Base-by-base conservation (phyloP, 2,329 filamentous ascomycete genomes). In the Colletotrichum sp. region DNA sequence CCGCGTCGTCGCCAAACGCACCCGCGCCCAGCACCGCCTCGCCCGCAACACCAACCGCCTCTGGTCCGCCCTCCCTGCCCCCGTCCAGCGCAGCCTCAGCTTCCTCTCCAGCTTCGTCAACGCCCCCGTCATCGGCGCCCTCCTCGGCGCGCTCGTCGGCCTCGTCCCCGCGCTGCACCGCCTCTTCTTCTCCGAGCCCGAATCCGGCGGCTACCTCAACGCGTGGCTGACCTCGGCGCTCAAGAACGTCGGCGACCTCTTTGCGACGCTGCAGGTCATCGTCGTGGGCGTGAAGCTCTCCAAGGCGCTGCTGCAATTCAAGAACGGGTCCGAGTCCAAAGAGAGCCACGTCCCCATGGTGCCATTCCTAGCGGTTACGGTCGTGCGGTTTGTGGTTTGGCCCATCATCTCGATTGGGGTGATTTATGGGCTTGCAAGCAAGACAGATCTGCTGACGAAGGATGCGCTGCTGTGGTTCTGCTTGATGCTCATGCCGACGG, bases 401-500 rank as follows among this genome's bases (percentile, higher is more conserved):
- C 92, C 92, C 10, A 7, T 75, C 18, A 63, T 76, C 26, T 76
- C 74, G 12, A 91, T 94, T 36, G 84, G 85, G 0, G 39, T 90
- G 3, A 87, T 94, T 9, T 93, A 90, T 78, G 78, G 82, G 0
- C 80, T 94, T 8, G 91, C 90, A 0, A 87, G 85, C 3, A 87
- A 86, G 70, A 93, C 92, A 0, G 77, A 79, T 0, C 52, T 91
- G 4, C 80, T 94, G 4, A 85, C 86, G 5, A 79, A 85, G 4
- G 93, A 94, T 79, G 92, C 92, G 0, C 90, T 94, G 78, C 82
- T 94, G 36, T 94, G 92, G 92, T 94, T 94, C 79, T 86, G 85
- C 18, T 82, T 88, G 80, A 87, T 87, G 85, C 77, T 88, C 57
- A 88, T 89, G 87, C 87, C 87, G 0, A 84, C 84, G 8, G 87